phyloP scores from a whole-genome alignment of 1,139 yeast genomes.

The Hemisphaericaspora xylofermentans region DNA sequence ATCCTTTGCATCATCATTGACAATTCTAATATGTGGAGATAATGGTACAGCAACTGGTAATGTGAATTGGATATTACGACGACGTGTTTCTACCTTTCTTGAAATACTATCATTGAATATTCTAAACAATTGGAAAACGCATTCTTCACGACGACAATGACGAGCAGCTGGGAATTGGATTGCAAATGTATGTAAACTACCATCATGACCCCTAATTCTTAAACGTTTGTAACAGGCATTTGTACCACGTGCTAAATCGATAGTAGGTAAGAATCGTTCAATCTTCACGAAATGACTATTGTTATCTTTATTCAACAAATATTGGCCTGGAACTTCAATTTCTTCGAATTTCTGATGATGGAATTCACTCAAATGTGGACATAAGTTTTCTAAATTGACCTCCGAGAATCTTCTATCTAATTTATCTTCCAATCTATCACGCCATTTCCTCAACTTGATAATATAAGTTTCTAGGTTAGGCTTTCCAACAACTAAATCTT shows the following conservation, averaged over 20 bases:
- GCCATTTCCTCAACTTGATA: conserved; percentile 82
- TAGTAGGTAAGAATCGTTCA: conserved; percentile 86
- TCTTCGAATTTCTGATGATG: conserved; percentile 98
- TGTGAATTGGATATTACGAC: conserved; percentile 81
- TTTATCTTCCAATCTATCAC: conserved; percentile 88
- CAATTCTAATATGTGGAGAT: conserved; percentile 90
- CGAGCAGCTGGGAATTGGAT: conserved; percentile 98
- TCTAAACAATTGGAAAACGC: conserved; percentile 87
- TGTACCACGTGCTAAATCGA: conserved; percentile 86
- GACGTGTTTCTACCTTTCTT: conserved; percentile 82
- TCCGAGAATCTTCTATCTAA: conserved; percentile 79
- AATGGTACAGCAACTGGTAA: conserved; percentile 91
- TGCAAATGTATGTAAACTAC: conserved; percentile 87
- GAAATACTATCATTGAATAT: conserved; percentile 79
- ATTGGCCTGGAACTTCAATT: conserved; percentile 96
- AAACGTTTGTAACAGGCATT: conserved; percentile 90
- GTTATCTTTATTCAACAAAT: conserved; percentile 76
- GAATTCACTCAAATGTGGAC: conserved; percentile 95
- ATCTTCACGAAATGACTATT: conserved; percentile 88
- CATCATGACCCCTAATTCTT: conserved; percentile 91
- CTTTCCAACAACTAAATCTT: conserved; percentile 82
- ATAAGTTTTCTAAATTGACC: conserved; percentile 80
- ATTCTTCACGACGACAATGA: conserved; percentile 94
- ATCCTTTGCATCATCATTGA: conserved; percentile 79
- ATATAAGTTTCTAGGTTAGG: conserved; percentile 91